phyloP scores from a whole-genome alignment of 257 asterid genomes.

The Striga asiatica region DNA sequence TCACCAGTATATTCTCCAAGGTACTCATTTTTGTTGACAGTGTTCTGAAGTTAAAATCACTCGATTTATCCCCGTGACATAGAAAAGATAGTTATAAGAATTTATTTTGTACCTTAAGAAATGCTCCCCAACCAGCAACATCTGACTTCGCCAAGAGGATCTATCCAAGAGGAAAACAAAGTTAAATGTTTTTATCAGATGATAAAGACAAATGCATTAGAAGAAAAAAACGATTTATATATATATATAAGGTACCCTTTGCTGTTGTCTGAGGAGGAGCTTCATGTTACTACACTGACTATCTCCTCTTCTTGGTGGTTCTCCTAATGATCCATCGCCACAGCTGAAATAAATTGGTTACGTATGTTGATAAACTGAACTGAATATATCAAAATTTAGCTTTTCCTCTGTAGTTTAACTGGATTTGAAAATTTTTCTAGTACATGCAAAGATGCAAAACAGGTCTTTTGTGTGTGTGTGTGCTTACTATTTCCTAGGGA shows the following conservation, averaged over 20 bases:
- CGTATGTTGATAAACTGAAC: background rate
- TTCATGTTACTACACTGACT: conserved; percentile 93
- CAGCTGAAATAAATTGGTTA: conserved; percentile 49
- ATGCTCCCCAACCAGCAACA: conserved; percentile 98
- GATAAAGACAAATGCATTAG: background rate
- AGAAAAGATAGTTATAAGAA: background rate
- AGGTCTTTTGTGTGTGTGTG: no score
- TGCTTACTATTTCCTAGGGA: background rate
- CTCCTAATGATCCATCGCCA: conserved; percentile 70
- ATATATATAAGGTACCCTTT: conserved; percentile 45
- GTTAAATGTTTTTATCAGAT: background rate
- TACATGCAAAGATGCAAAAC: background rate
- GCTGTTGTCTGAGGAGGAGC: conserved; percentile 86
- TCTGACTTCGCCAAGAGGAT: conserved; percentile 78
- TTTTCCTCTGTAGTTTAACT: background rate
- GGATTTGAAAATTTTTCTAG: background rate
- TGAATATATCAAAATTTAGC: background rate
- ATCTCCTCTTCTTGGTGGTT: conserved; percentile 79
- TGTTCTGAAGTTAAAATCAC: conserved; percentile 37
- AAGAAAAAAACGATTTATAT: conserved; percentile 1
- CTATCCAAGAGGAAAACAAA: conserved; percentile 22
- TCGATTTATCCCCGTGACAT: background rate
- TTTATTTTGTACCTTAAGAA: conserved; percentile 53
- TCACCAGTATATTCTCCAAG: conserved; percentile 98
- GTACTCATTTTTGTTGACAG: conserved; percentile 84